Base-by-base conservation (phyloP, 202 grass and related monocot genomes). In the Digitaria exilis region DNA sequence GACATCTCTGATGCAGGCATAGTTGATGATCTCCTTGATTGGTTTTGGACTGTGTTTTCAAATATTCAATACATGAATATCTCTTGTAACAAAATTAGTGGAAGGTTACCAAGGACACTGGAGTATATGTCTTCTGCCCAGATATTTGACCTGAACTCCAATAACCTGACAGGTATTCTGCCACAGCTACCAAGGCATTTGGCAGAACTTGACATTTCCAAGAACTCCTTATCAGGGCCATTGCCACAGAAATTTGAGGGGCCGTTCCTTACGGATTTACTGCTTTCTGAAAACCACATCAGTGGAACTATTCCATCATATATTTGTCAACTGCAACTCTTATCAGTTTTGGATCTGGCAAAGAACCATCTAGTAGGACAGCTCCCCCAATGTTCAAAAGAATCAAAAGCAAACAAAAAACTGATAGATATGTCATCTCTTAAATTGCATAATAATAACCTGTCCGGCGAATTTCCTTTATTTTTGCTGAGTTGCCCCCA, bases 31-130 rank as follows among this genome's bases (percentile, higher is more conserved):
- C 4, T 90, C 3, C 88, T 80, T 9, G 50, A 83, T 35, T 86
- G 73, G 88, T 90, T 86, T 83, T 90, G 79, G 88, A 46, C 0
- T 34, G 43, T 75, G 7, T 79, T 61, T 79, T 83, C 79, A 13
- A 42, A 65, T 42, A 42, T 67, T 52, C 0, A 0, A 13, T 62
- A 34, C 7, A 10, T 90, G 24, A 76, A 80, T 49, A 48, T 90
- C 24, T 90, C 88, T 10, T 29, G 0, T 15, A 90, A 90, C 30
- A 39, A 74, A 60, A 90, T 90, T 34, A 86, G 17, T 22, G 84
- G 75, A 17, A 39, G 6, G 30, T 13, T 86, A 43, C 79, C 83
- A 32, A 26, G 30, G 52, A n/a, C 80, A 4, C 21, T 82, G 11
- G 62, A 86, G 4, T 73, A 43, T 57, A 75, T 78, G 66, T 49